phyloP scores from a whole-genome alignment of 441 rosid genomes.

The Bruguiera hainesii region DNA sequence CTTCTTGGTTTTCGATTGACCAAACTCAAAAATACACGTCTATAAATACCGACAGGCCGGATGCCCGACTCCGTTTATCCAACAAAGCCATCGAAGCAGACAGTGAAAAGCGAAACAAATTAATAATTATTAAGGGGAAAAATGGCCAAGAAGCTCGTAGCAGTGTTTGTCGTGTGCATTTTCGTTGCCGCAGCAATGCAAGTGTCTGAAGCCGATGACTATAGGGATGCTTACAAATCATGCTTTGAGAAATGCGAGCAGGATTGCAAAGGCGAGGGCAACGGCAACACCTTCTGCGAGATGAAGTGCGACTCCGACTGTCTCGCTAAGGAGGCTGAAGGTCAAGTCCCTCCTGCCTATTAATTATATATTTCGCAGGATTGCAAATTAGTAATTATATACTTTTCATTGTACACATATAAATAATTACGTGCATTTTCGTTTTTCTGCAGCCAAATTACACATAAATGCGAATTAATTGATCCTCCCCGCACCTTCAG shows the following conservation, averaged over 20 bases:
- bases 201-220: not conserved
- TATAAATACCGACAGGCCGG: too few species aligned
- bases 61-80: not conserved
- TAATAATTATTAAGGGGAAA: not conserved
- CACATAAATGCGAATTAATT: too few species aligned
- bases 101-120: not conserved
- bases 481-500: too few species aligned
- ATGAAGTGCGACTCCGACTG: conserved; percentile 45
- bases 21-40: too few species aligned
- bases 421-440: too few species aligned
- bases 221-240: not conserved
- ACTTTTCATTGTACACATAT: too few species aligned
- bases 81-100: not conserved
- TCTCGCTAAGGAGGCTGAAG: conserved; percentile 25
- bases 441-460: too few species aligned
- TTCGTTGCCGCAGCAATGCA: conserved; percentile 23
- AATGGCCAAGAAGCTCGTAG: conserved; percentile 30
- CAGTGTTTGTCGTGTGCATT: conserved; percentile 26
- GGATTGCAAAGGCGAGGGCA: conserved; percentile 21
- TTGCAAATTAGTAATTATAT: too few species aligned
- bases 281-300: conserved; percentile 29
- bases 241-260: conserved; percentile 29
- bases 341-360: conserved; percentile 7
- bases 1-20: too few species aligned
- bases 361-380: not conserved